Percentiles rank a stretch among this genome's conserved stretches.
Evolutionary conservation across 1,284 basidiomycete genomes (phyloP).

Genomic region (Microbotryum scabiosae): DNA sequence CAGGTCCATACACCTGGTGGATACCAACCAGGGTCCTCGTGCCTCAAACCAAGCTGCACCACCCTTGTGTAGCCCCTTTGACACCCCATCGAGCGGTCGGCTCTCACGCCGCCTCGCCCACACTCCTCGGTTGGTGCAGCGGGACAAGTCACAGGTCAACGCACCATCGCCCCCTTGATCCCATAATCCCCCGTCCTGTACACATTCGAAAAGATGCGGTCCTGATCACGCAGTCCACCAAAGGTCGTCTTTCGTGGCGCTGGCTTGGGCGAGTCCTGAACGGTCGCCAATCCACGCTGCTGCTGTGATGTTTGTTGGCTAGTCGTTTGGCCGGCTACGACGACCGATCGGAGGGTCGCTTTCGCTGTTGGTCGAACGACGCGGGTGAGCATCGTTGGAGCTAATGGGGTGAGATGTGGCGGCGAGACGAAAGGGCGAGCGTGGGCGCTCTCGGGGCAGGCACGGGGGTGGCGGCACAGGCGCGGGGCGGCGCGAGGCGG

Average conservation of each 20-base stretch:
- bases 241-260: conserved; percentile 15
- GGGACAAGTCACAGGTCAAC: conserved; percentile 2
- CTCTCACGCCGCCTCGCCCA: not conserved
- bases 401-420: no score
- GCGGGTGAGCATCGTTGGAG: no score
- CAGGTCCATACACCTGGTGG: not conserved
- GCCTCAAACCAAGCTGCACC: not conserved
- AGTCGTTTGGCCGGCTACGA: no score
- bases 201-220: conserved; percentile 56
- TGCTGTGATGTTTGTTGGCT: no score
- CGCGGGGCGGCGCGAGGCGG: no score
- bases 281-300: conserved; percentile 16
- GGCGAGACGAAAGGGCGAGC: no score
- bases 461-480: no score
- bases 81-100: not conserved
- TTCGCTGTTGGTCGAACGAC: no score
- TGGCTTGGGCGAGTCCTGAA: conserved; percentile 20
- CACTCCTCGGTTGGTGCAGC: no score
- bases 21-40: not conserved
- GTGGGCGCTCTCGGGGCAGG: no score
- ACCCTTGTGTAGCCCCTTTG: conserved; percentile 27
- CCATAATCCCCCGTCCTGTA: conserved; percentile 78
- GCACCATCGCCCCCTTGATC: conserved; percentile 74
- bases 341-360: no score
- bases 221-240: conserved; percentile 76